Base-by-base conservation (phyloP, 2,329 filamentous ascomycete genomes). In the Colletotrichum liaoningense region DNA sequence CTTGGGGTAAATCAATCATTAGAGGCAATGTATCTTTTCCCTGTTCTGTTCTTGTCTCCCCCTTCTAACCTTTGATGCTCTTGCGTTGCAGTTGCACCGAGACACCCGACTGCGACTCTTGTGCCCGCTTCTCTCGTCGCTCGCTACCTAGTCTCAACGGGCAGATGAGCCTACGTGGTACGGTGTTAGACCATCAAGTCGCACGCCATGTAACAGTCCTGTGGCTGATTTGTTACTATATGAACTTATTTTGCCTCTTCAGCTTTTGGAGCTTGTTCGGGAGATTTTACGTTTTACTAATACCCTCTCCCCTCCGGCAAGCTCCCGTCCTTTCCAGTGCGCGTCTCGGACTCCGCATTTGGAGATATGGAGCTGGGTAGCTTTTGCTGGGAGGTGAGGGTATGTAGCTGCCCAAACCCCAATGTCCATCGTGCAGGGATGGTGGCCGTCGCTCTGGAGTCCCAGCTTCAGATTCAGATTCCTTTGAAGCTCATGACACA, bases 281-380 rank as follows among this genome's bases (percentile, higher is more conserved):
- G 38, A 58, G 65, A 63, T 59, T 69, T 69, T 69, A 24, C 65
- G 38, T 64, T 69, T 72, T 42, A 11, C 26, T 42, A 28, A 65
- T 59, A 46, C 66, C 70, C 66, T 64, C 66, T 60, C n/a, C 19
- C 52, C 28, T 55, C 59, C 26, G 22, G 38, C 63, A 56, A 71
- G 64, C 63, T 69, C 70, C 70, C 70, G 55, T 16, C 38, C 66
- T 65, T 60, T 69, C 55, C 42, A 65, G 59, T 26, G 33, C 52
- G 33, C 57, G 60, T 73, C 66, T 69, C 59, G 66, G 66, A 69
- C 66, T 69, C 70, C 59, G 70, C 66, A 73, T 69, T 70, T 70
- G 70, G 60, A 70, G 70, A 69, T 55, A 54, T 64, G 30, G 46
- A 70, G 70, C 54, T 64, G 60, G 4, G 30, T 35, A 26, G 35